A percentile compares a stretch with the other conserved stretches of the same genome.
Conservation (phyloP, 495 filamentous ascomycete genomes). For the Aspergillus bridgeri region DNA sequence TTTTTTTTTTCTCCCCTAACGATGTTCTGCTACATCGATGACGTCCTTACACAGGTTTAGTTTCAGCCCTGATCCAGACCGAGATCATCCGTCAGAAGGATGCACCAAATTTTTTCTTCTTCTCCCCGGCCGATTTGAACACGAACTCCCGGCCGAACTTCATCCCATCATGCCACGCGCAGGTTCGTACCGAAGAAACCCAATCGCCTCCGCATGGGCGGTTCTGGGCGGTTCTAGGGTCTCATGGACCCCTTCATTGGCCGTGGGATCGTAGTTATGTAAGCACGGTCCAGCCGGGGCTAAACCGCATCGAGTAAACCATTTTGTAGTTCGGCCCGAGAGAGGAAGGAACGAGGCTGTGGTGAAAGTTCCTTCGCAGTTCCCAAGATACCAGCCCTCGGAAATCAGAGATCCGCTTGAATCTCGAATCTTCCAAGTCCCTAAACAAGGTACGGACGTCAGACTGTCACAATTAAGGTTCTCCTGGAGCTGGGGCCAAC, state of each 20-base stretch:
- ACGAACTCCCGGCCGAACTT: not conserved
- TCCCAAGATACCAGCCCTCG: not conserved
- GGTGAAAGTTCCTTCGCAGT: not conserved
- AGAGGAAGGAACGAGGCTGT: not conserved
- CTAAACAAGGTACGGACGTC: too few species aligned
- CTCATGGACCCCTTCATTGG: not conserved
- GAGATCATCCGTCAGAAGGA: not conserved
- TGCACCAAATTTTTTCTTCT: not conserved
- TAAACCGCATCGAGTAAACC: not conserved
- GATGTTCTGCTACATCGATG: too few species aligned
- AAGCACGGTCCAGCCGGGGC: too few species aligned
- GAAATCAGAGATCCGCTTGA: not conserved
- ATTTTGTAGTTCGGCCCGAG: not conserved
- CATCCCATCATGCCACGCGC: not conserved
- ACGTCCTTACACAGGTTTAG: too few species aligned
- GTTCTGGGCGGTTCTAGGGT: slow-evolving; percentile 15
- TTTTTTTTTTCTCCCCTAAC: too few species aligned
- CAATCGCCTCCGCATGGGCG: not conserved
- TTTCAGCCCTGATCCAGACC: too few species aligned
- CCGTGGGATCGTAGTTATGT: not conserved
- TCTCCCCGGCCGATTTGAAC: not conserved
- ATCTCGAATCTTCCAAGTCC: too few species aligned
- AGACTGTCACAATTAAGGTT: too few species aligned
- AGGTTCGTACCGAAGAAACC: not conserved
- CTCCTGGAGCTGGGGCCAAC: too few species aligned